Percentiles rank a stretch among this genome's conserved stretches.
Conservation (phyloP, 1,139 yeast species). For the Zygosaccharomyces pseudobailii region DNA sequence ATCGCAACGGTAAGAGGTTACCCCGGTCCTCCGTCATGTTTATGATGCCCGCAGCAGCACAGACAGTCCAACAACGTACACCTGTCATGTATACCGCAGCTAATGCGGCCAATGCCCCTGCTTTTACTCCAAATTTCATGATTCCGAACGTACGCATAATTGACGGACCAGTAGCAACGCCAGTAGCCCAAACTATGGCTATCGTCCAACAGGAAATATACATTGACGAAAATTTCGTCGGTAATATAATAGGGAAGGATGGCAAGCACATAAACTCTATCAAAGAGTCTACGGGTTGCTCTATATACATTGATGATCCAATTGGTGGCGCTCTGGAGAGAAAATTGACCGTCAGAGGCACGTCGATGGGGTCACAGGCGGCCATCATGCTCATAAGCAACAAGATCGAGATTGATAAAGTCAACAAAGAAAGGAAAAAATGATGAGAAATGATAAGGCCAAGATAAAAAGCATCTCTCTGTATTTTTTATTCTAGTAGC, state of each 20-base stretch:
- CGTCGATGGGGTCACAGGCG: slow-evolving; percentile 63
- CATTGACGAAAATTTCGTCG: slow-evolving; percentile 75
- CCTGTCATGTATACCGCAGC: slow-evolving; percentile 24
- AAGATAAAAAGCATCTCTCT: not conserved
- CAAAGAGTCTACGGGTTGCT: slow-evolving; percentile 70
- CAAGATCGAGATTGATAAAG: slow-evolving; percentile 48
- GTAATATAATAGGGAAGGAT: slow-evolving; percentile 82
- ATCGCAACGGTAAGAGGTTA: slow-evolving; percentile 15
- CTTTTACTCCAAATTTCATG: slow-evolving; percentile 26
- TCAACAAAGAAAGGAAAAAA: slow-evolving; percentile 17
- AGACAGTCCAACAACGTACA: slow-evolving; percentile 1
- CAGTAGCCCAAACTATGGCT: slow-evolving; percentile 20
- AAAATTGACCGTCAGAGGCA: slow-evolving; percentile 66
- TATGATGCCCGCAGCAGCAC: slow-evolving; percentile 10
- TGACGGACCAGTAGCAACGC: slow-evolving; percentile 20
- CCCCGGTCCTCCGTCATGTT: slow-evolving; percentile 14
- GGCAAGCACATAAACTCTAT: slow-evolving; percentile 80
- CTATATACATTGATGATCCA: slow-evolving; percentile 62
- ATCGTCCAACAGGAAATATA: slow-evolving; percentile 52
- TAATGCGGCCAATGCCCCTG: slow-evolving; percentile 24
- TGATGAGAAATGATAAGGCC: not conserved
- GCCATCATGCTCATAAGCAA: slow-evolving; percentile 77
- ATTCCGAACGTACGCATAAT: slow-evolving; percentile 29
- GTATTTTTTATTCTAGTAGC: not conserved
- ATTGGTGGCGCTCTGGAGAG: slow-evolving; percentile 51